A percentile compares a stretch with the other conserved stretches of the same genome.
Evolutionary conservation across 768 basidiomycete genomes (phyloP).

Genomic region (Suillus sp.): DNA sequence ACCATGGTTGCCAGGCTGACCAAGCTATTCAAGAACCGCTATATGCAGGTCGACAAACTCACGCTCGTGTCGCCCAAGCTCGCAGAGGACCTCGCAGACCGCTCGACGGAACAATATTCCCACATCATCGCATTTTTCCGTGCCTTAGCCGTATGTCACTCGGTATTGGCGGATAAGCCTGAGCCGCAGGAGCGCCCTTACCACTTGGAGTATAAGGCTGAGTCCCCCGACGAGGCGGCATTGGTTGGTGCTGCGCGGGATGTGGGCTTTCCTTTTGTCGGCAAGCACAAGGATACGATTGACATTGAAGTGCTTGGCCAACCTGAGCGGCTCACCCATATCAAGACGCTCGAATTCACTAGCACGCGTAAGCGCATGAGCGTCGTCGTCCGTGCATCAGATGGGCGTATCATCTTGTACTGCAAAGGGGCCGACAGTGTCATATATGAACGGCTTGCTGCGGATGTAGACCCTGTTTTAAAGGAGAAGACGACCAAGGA

Average conservation of each 20-base stretch:
- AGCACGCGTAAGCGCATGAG: constrained; percentile 96
- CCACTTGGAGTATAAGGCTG: constrained; percentile 87
- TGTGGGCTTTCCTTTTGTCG: constrained; percentile 89
- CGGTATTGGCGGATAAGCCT: constrained; percentile 79
- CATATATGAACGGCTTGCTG: constrained; percentile 83
- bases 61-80: constrained; percentile 88
- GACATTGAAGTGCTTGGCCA: constrained; percentile 94
- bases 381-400: constrained; percentile 82
- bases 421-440: constrained; percentile 98
- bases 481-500: constrained; percentile 82
- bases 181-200: constrained; percentile 63
- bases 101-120: constrained; percentile 55
- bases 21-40: constrained; percentile 87
- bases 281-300: constrained; percentile 68
- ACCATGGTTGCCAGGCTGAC: constrained; percentile 78
- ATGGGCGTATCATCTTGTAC: constrained; percentile 80
- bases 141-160: constrained; percentile 93
- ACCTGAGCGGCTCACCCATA: constrained; percentile 73
- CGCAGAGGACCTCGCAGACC: constrained; percentile 73
- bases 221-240: constrained; percentile 95
- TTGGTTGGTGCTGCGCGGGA: constrained; percentile 91
- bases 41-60: constrained; percentile 75
- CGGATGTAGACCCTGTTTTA: constrained; percentile 69
- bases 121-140: constrained; percentile 87
- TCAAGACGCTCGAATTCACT: constrained; percentile 92